These are phyloP conservation scores for Fusarium staphyleae DNA, from an alignment of 2,329 filamentous ascomycete species.

Conservation along the genomic window DNA sequence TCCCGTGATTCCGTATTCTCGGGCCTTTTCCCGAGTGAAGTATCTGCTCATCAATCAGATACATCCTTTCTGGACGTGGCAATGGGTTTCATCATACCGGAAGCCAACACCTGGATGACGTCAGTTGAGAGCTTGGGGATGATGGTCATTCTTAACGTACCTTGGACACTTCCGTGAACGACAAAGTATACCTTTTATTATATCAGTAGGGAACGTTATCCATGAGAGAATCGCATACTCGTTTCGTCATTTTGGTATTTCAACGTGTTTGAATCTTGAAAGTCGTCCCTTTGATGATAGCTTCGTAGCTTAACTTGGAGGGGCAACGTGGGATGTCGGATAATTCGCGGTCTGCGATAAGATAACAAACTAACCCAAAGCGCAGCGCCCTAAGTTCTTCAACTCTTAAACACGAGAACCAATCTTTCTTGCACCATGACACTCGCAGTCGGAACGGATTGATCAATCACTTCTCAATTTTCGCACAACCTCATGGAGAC, in stretches of 20 bases:
- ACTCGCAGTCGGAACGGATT: neutral
- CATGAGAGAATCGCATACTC: slow-evolving; percentile 39
- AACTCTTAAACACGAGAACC: neutral
- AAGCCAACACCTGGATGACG: slow-evolving; percentile 61
- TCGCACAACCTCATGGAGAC: slow-evolving; percentile 27
- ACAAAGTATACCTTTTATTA: slow-evolving; percentile 64
- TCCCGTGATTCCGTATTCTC: slow-evolving; percentile 60
- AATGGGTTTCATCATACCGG: slow-evolving; percentile 48
- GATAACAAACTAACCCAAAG: slow-evolving; percentile 15
- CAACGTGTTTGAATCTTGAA: neutral
- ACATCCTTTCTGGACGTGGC: neutral
- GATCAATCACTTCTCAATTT: neutral
- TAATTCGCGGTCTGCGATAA: slow-evolving; percentile 20
- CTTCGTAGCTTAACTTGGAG: neutral
- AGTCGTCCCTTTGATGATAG: neutral
- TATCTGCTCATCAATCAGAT: slow-evolving; percentile 49
- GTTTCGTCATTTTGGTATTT: slow-evolving; percentile 43
- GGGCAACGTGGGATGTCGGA: neutral
- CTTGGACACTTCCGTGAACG: slow-evolving; percentile 75
- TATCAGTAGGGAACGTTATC: neutral
- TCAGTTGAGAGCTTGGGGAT: slow-evolving; percentile 32
- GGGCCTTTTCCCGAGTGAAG: slow-evolving; percentile 62
- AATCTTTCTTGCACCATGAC: neutral
- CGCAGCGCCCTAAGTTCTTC: slow-evolving; percentile 2
- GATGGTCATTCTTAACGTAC: slow-evolving; percentile 49